These are phyloP conservation scores for Glomus cerebriforme DNA, from an alignment of 192 early-diverging fungal species.

Conservation along the genomic window DNA sequence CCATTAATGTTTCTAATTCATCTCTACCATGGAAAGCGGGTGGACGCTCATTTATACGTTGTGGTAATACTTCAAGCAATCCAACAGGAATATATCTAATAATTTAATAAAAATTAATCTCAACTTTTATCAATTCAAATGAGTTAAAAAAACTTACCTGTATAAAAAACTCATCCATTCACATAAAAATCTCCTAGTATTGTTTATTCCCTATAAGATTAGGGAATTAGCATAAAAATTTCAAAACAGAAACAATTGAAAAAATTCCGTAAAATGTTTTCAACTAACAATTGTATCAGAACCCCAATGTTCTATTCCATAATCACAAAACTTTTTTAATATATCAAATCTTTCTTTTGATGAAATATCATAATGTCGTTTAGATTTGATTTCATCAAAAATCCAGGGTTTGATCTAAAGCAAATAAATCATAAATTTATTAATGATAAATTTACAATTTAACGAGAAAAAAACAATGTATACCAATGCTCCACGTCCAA, in stretches of 20 bases:
- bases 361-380: slow-evolving; percentile 88
- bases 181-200: slow-evolving; percentile 75
- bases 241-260: background rate
- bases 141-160: slow-evolving; percentile 36
- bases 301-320: slow-evolving; percentile 97
- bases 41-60: slow-evolving; percentile 90
- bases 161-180: slow-evolving; percentile 79
- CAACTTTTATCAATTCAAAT: background rate
- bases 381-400: slow-evolving; percentile 89
- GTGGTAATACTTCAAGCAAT: slow-evolving; percentile 88
- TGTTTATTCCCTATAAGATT: slow-evolving; percentile 69
- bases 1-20: slow-evolving; percentile 95
- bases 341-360: slow-evolving; percentile 90
- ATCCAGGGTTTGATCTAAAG: slow-evolving; percentile 90
- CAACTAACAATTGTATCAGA: slow-evolving; percentile 63
- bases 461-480: background rate
- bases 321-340: slow-evolving; percentile 75
- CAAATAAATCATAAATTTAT: background rate
- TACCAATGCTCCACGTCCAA: slow-evolving; percentile 70
- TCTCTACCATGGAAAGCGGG: slow-evolving; percentile 82
- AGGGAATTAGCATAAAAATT: background rate
- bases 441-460: background rate
- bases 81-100: slow-evolving; percentile 88
- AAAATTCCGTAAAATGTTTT: background rate
- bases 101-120: background rate